Conservation (phyloP, 345 rosid species). For the Eucalyptus dawsonii region DNA sequence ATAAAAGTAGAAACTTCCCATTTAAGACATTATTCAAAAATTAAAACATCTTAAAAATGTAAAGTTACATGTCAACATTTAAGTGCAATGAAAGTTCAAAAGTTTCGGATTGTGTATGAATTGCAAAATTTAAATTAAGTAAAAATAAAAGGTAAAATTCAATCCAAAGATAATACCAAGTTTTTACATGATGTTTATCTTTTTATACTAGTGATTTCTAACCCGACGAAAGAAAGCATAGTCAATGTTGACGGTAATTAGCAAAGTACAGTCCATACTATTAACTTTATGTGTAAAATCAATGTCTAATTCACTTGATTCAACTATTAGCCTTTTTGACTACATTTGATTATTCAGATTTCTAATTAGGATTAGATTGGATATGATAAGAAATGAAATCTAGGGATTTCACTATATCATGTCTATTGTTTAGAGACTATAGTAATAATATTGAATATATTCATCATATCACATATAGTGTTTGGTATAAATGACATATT, state of each 20-base stretch:
- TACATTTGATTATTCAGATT: accelerated
- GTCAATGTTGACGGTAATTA: neutral
- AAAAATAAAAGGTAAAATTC: too few species aligned
- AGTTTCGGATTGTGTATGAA: too few species aligned
- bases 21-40: too few species aligned
- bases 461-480: accelerated
- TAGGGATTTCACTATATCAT: too few species aligned
- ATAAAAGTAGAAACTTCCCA: neutral
- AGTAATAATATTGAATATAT: accelerated
- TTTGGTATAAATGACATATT: too few species aligned
- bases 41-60: neutral
- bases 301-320: neutral
- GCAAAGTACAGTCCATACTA: neutral
- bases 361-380: too few species aligned
- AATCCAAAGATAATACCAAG: neutral
- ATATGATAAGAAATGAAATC: too few species aligned
- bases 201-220: too few species aligned
- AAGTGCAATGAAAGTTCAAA: neutral
- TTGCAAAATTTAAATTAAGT: neutral
- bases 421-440: accelerated
- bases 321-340: neutral
- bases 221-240: neutral
- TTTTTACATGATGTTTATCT: too few species aligned
- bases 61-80: too few species aligned
- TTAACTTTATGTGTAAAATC: neutral